Conservation (phyloP, 306 rosid genomes). For the Oemleria cerasiformis region DNA sequence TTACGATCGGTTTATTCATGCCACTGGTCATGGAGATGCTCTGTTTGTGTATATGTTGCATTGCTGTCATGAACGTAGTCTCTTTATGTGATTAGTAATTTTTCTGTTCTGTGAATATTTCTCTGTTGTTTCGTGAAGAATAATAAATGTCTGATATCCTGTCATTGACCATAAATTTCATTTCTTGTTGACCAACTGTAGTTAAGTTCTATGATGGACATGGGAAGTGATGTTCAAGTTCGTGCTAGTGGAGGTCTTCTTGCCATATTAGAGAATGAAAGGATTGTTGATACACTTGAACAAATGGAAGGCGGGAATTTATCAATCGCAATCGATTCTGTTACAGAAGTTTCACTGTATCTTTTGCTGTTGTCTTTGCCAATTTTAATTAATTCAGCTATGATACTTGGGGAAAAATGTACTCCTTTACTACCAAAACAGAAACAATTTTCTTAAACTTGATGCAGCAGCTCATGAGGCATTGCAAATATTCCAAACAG, state of each 20-base stretch:
- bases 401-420: conserved; percentile 13
- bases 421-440: conserved; percentile 52
- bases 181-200: conserved; percentile 30
- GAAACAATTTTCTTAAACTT: conserved; percentile 88
- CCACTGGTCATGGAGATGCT: neutral
- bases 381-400: conserved; percentile 16
- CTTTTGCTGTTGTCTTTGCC: conserved; percentile 34
- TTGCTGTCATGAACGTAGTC: neutral
- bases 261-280: conserved; percentile 90
- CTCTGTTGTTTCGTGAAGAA: neutral
- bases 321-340: conserved; percentile 76
- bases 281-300: conserved; percentile 77
- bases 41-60: neutral
- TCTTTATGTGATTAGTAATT: neutral
- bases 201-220: conserved; percentile 97
- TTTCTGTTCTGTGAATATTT: neutral
- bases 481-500: conserved; percentile 91
- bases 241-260: conserved; percentile 98
- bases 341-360: conserved; percentile 84
- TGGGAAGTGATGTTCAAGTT: conserved; percentile 91
- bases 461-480: conserved; percentile 93
- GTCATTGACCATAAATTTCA: neutral
- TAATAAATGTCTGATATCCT: conserved; percentile 5
- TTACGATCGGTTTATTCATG: neutral
- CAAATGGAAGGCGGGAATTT: conserved; percentile 71